phyloP scores from a whole-genome alignment of 345 rosid genomes.

The Atalantia buxifolia region DNA sequence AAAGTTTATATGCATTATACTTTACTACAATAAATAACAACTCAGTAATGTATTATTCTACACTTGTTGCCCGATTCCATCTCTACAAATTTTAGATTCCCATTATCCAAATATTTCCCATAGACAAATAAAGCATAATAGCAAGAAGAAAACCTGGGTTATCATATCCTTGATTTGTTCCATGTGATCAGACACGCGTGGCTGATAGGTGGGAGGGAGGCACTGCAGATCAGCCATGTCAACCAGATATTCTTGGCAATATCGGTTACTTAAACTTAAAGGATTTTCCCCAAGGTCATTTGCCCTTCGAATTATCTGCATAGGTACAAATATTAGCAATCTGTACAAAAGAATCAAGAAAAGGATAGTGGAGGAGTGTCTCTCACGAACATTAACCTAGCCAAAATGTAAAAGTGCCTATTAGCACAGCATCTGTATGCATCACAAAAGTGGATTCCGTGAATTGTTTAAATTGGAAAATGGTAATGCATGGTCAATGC shows the following conservation, averaged over 20 bases:
- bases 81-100: not conserved
- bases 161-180: slow-evolving; percentile 75
- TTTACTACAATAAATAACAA: not conserved
- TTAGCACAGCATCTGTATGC: not conserved
- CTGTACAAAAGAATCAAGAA: not conserved
- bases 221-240: slow-evolving; percentile 82
- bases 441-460: not conserved
- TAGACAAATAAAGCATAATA: not conserved
- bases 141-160: slow-evolving; percentile 38
- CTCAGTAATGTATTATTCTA: not conserved
- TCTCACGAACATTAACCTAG: not conserved
- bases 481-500: not conserved
- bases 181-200: slow-evolving; percentile 75
- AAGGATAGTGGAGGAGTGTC: not conserved
- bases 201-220: slow-evolving; percentile 77
- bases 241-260: slow-evolving; percentile 67
- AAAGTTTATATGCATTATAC: not conserved
- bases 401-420: not conserved
- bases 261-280: slow-evolving; percentile 51
- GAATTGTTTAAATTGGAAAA: not conserved
- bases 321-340: not conserved
- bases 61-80: not conserved
- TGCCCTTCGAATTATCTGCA: slow-evolving; percentile 74
- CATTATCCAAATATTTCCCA: not conserved
- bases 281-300: slow-evolving; percentile 61